These are phyloP conservation scores for Paracorniculantispora psalliotae DNA, from an alignment of 2,329 filamentous ascomycete species.

Conservation along the genomic window DNA sequence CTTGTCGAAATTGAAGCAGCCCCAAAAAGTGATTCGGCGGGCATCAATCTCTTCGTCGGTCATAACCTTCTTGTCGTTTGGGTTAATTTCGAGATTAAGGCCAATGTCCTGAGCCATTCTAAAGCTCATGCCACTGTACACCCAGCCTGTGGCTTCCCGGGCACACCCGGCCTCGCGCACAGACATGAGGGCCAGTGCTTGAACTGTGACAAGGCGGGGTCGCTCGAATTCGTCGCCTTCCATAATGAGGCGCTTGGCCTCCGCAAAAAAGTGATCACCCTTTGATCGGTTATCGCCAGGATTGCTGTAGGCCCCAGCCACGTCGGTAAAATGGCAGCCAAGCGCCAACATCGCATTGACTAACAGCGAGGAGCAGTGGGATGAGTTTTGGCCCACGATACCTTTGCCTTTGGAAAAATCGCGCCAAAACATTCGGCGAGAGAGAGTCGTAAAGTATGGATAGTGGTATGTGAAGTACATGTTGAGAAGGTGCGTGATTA, in stretches of 20 bases:
- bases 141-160: slow-evolving; percentile 92
- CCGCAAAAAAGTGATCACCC: slow-evolving; percentile 92
- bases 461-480: slow-evolving; percentile 99
- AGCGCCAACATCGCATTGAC: slow-evolving; percentile 93
- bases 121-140: slow-evolving; percentile 97
- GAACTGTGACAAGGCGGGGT: slow-evolving; percentile 81
- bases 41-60: slow-evolving; percentile 85
- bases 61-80: slow-evolving; percentile 56
- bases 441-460: slow-evolving; percentile 87
- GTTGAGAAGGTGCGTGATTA: slow-evolving; percentile 83
- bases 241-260: slow-evolving; percentile 83
- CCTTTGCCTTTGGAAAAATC: slow-evolving; percentile 74
- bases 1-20: slow-evolving; percentile 97
- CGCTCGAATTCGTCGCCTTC: slow-evolving; percentile 93
- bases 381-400: slow-evolving; percentile 48
- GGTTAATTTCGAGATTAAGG: slow-evolving; percentile 75
- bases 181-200: slow-evolving; percentile 92
- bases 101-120: slow-evolving; percentile 95
- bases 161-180: slow-evolving; percentile 93
- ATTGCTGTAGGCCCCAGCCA: slow-evolving; percentile 64
- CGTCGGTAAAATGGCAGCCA: slow-evolving; percentile 86
- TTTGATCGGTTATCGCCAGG: slow-evolving; percentile 76
- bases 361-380: slow-evolving; percentile 82
- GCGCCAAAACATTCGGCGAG: slow-evolving; percentile 77
- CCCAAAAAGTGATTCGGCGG: slow-evolving; percentile 90